Base-by-base conservation (phyloP, 2,329 filamentous ascomycete genomes). In the Aspergillus sp. region DNA sequence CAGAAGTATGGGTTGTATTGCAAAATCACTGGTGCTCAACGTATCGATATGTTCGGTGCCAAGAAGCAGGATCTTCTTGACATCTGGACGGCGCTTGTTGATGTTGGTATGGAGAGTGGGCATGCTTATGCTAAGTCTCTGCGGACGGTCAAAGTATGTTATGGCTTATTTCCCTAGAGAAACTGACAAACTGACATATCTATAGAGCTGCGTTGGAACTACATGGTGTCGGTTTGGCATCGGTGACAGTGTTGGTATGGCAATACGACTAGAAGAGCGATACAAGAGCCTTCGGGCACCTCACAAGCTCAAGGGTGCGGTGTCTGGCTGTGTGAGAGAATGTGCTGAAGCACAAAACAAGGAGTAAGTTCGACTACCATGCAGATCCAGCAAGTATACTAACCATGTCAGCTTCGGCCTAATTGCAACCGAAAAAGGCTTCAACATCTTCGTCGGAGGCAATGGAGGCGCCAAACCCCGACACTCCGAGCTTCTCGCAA, bases 311-410 rank as follows among this genome's bases (percentile, higher is more conserved):
- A 95, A 95, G 68, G 89, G 87, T 1, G 90, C 88, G 47, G 89
- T 95, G 0, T 90, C 85, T 47, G 90, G 90, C 10, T 95, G 90
- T 55, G 88, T 95, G n/a, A 79, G 90, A 47, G 90, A 95, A 69
- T 95, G 90, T 57, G 90, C 90, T 0, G 90, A 95, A 68, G 90
- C 90, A 1, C 90, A 94, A 62, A 91, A 85, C 68, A 95, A 95
- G 69, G 90, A 95, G 83, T 86, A 69, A 59, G 81, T 69, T 5
- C 3, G 1, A 1, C 32, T 33, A 2, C 1, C 7, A 19, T 19
- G 22, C 20, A 17, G 9, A 3, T n/a, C 15, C 7, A 37, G 2
- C 5, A 4, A 4, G 9, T 15, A 35, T 39, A 7, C 56, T 61
- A 50, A 60, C 35, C 7, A 27, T 15, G 4, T 19, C 15, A 86